Base-by-base conservation (phyloP, 495 filamentous ascomycete species). In the Schizothecium vesticola region DNA sequence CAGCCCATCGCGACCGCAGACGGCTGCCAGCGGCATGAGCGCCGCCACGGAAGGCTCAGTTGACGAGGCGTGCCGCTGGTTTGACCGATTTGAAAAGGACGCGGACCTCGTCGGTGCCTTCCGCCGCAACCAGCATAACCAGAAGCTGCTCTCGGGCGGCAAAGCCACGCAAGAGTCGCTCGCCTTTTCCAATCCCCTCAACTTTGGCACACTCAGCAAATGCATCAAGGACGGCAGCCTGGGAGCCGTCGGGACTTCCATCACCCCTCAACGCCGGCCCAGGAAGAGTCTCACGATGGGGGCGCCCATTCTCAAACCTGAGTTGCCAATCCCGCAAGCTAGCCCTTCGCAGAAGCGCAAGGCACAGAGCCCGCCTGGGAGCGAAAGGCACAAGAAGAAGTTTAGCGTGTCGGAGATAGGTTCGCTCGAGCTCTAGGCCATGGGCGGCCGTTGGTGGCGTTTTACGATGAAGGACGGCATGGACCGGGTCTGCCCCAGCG, bases 71-170 rank as follows among this genome's bases (percentile, higher is more conserved):
- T 75, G 69, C 8, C 70, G 76, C 73, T 70, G 79, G 76, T 74
- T 84, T 93, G 51, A 87, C 86, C 64, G 91, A 92, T 67, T 86
- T 93, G 87, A 90, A 57, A 77, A 76, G 64, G 82, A 85, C 71
- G 82, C 85, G 57, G 86, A 87, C 63, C 84, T 89, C 51, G 90
- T 93, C 67, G 90, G 89, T 33, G 89, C 91, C 9, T 95, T 94
- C 80, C 90, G 91, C 56, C 86, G 87, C 51, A 91, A 93, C 73
- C 90, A 94, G 76, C 87, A 86, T 73, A 87, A 89, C 67, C 89
- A 91, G 73, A 85, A 90, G 70, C 84, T 90, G 43, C 82, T 91
- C 66, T 81, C 86, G 69, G 87, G 87, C 75, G 85, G 87, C 68
- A 82, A 84, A 69, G 78, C 80, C 59, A 83, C 79, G 61, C 79